Base-by-base conservation (phyloP, 179 eudicot species). In the Gypsophila paniculata region DNA sequence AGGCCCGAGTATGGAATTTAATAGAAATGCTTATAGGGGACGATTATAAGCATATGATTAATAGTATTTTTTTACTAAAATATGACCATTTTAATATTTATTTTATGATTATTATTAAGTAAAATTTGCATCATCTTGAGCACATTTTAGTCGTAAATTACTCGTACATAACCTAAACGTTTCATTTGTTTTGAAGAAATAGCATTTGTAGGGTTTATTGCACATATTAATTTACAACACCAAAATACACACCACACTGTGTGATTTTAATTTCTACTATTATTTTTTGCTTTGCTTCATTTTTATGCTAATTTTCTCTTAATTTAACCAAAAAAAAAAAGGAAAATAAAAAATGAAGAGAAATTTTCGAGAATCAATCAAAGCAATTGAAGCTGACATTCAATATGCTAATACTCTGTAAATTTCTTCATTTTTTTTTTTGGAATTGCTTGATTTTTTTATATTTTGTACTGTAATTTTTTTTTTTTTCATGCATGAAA, bases 351-450 rank as follows among this genome's bases (percentile, higher is more conserved):
- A 4, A 34, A 78, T 78, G 78, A 68, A 66, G 67, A 78, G 34
- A 22, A 65, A 72, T 21, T 78, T 74, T 70, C 78, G 82, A 10
- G 82, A 78, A 78, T 78, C 82, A 12, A 71, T 78, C 34, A 78
- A 78, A 74, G 72, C 82, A 49, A 78, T 78, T 70, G 78, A 78
- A 78, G 82, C 82, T 74, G 82, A 78, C 70, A 78, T 78, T 38
- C 75, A 78, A 3, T 73, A 65, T 59, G 82, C 82, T 6, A 78
- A 78, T 71, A 74, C 82, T 59, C 82, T 78, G 82, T 78, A 78
- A 74, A 55, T 65, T 25, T 34, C 21, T 49, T 44, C n/a, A 15
- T 74, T 25, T 6, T 5, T 69, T 1, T 58, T 4, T n/a, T 3
- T 12, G 4, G 4, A n/a, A 4, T 70, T 70, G 8, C 4, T 69